Conservation (phyloP, 768 basidiomycete genomes). For the Mycena belliarum region DNA sequence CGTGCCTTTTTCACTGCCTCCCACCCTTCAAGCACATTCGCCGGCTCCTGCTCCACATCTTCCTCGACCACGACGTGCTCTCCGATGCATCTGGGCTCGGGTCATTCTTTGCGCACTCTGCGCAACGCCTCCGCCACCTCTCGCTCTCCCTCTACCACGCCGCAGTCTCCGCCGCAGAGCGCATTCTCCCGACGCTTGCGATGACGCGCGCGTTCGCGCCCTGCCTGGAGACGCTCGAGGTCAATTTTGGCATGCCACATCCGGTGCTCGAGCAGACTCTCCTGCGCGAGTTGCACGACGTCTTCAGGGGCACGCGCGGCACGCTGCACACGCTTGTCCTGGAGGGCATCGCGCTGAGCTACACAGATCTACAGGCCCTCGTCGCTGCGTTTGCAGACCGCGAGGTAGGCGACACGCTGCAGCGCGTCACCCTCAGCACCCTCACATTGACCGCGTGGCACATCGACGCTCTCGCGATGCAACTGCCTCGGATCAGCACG, state of each 20-base stretch:
- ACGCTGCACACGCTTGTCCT: slow-evolving; percentile 9
- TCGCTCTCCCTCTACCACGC: slow-evolving; percentile 1
- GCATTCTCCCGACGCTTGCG: background rate
- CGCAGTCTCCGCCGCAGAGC: slow-evolving; percentile 2
- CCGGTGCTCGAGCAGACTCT: background rate
- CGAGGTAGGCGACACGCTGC: background rate
- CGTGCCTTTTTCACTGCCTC: slow-evolving; percentile 6
- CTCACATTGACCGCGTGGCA: slow-evolving; percentile 3
- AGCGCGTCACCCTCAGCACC: slow-evolving; percentile 8
- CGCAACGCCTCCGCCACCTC: slow-evolving; percentile 4
- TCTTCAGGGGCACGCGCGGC: slow-evolving; percentile 3
- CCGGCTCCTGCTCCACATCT: background rate
- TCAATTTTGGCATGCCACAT: slow-evolving; percentile 11
- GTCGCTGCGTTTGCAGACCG: background rate
- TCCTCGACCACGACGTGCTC: background rate
- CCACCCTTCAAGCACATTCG: background rate
- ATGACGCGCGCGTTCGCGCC: slow-evolving; percentile 6
- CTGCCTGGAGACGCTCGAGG: slow-evolving; percentile 4
- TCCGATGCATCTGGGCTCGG: slow-evolving; percentile 8
- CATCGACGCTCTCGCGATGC: slow-evolving; percentile 8
- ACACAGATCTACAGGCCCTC: background rate
- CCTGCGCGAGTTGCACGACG: slow-evolving; percentile 1
- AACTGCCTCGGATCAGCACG: background rate
- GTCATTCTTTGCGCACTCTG: slow-evolving; percentile 8
- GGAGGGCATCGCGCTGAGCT: slow-evolving; percentile 12